Percentiles rank a stretch among this genome's conserved stretches.
Conservation (phyloP, 1,284 basidiomycete genomes). For the Ganoderma multipileum region DNA sequence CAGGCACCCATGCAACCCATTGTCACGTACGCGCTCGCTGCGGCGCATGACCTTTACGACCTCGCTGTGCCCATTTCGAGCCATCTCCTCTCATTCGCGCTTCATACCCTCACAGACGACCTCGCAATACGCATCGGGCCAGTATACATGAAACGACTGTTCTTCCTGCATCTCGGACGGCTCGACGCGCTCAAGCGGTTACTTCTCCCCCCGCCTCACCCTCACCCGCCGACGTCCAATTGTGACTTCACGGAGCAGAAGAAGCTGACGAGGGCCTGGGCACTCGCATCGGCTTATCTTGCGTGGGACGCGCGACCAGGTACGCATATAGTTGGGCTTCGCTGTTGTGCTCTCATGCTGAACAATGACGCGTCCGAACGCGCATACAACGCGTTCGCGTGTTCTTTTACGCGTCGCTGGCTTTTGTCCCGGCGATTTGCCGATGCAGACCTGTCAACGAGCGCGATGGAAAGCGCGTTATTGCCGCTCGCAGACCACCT, state of each 20-base stretch:
- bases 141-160: constrained; percentile 46
- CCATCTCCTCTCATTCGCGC: constrained; percentile 44
- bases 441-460: constrained; percentile 42
- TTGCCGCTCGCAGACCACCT: constrained; percentile 43
- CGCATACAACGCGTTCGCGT: background rate
- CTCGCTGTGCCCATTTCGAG: constrained; percentile 46
- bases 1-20: constrained; percentile 45
- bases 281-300: constrained; percentile 46
- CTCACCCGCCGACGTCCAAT: constrained; percentile 42
- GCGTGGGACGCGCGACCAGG: constrained; percentile 49
- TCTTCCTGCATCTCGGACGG: constrained; percentile 50
- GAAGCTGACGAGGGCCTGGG: constrained; percentile 49
- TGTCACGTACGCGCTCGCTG: constrained; percentile 45
- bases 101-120: constrained; percentile 44
- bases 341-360: constrained; percentile 1
- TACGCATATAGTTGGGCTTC: constrained; percentile 25
- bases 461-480: constrained; percentile 44
- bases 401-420: background rate
- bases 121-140: constrained; percentile 44
- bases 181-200: constrained; percentile 48
- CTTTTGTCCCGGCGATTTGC: background rate
- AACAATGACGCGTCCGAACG: background rate
- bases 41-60: constrained; percentile 41
- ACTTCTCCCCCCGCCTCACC: constrained; percentile 45
- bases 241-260: constrained; percentile 49